These are phyloP conservation scores for Amanita brunnescens DNA, from an alignment of 768 basidiomycete genomes.

Conservation along the genomic window DNA sequence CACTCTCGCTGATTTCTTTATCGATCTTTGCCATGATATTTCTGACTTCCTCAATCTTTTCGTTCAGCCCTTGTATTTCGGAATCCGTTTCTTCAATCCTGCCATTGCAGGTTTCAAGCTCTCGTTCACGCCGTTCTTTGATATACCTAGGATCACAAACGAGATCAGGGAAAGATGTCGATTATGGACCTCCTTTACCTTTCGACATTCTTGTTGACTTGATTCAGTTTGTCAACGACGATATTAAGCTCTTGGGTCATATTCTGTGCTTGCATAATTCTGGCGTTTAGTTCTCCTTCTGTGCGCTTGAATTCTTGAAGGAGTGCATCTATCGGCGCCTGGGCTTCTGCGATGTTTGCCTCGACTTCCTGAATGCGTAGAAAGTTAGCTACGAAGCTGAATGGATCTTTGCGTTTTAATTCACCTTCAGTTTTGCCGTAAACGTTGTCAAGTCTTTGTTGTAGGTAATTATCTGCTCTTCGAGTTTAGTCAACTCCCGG, in stretches of 20 bases:
- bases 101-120: conserved; percentile 49
- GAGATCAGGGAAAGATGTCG: background rate
- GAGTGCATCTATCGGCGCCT: conserved; percentile 56
- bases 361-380: conserved; percentile 48
- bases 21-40: conserved; percentile 49
- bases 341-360: conserved; percentile 45
- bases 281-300: conserved; percentile 41
- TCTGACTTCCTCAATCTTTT: conserved; percentile 30
- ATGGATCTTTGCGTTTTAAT: background rate
- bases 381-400: conserved; percentile 1
- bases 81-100: conserved; percentile 37
- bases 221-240: conserved; percentile 51
- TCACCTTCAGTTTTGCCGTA: conserved; percentile 43
- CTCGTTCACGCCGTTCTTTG: conserved; percentile 53
- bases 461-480: conserved; percentile 49
- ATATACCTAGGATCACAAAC: conserved; percentile 50
- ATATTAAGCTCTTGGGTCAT: conserved; percentile 57
- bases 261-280: conserved; percentile 43
- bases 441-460: conserved; percentile 44
- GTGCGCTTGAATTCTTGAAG: conserved; percentile 43
- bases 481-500: conserved; percentile 47
- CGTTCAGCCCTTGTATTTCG: conserved; percentile 28
- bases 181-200: conserved; percentile 30
- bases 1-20: conserved; percentile 72
- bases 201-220: conserved; percentile 55